Percentiles rank a stretch among this genome's conserved stretches.
phyloP scores from a whole-genome alignment of 441 rosid genomes.

The Corymbia citriodora region DNA sequence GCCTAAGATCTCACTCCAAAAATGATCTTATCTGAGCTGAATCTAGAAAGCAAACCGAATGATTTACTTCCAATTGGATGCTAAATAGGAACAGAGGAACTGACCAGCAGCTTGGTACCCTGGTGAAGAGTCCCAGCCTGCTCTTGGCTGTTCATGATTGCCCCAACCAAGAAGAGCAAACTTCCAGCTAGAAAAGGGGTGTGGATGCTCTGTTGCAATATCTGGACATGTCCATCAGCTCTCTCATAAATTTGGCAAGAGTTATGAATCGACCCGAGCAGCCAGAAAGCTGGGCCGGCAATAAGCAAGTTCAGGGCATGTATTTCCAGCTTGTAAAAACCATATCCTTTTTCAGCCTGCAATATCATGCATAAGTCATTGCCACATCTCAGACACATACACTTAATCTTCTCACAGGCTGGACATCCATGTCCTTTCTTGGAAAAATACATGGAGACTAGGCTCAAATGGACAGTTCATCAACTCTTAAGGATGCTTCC shows the following conservation, averaged over 20 bases:
- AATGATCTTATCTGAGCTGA: not conserved
- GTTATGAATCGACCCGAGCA: conserved; percentile 72
- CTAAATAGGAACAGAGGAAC: not conserved
- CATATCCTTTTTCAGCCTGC: conserved; percentile 53
- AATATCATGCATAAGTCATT: not conserved
- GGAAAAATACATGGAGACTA: not conserved
- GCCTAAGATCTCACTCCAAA: not conserved
- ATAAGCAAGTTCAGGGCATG: conserved; percentile 60
- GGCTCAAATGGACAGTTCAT: not conserved
- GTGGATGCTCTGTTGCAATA: conserved; percentile 58
- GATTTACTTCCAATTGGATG: not conserved
- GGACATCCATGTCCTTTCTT: not conserved
- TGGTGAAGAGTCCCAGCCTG: conserved; percentile 31
- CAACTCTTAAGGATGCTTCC: not conserved
- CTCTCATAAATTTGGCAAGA: conserved; percentile 82
- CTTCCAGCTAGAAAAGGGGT: conserved; percentile 71
- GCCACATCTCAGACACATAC: not conserved
- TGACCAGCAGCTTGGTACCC: conserved; percentile 49
- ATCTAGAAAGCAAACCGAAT: not conserved
- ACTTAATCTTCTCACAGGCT: not conserved
- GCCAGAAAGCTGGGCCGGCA: conserved; percentile 68
- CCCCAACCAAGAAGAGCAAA: conserved; percentile 47
- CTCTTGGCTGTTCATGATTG: conserved; percentile 44
- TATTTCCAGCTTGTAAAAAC: conserved; percentile 33
- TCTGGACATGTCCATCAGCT: conserved; percentile 76